Percentiles rank a stretch among this genome's conserved stretches.
These are phyloP conservation scores for Grifola frondosa DNA, from an alignment of 1,284 basidiomycete species.

Conservation along the genomic window DNA sequence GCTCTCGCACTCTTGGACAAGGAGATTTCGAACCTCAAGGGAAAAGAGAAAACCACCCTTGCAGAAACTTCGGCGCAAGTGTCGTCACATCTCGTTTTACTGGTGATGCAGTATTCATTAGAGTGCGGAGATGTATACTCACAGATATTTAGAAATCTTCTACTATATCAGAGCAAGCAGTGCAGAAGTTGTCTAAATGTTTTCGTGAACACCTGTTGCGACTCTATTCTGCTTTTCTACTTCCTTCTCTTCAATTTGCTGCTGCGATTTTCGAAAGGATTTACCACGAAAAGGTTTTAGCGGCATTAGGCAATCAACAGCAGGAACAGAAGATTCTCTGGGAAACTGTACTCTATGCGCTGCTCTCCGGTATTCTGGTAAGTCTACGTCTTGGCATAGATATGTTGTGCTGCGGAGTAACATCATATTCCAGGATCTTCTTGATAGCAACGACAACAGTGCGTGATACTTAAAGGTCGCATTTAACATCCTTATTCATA, in stretches of 20 bases:
- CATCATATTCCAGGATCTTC: constrained; percentile 22
- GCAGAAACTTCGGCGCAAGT: constrained; percentile 16
- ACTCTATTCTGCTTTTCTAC: constrained; percentile 26
- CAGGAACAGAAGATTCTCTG: constrained; percentile 25
- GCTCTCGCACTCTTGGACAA: no score
- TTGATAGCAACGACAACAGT: constrained; percentile 23
- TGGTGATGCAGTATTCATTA: constrained; percentile 20
- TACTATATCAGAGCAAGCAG: constrained; percentile 16
- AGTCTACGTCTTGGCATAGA: constrained; percentile 10
- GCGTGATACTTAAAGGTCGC: neutral
- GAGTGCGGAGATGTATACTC: neutral
- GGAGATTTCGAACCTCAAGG: no score
- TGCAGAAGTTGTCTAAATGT: constrained; percentile 20
- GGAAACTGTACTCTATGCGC: constrained; percentile 28
- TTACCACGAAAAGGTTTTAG: constrained; percentile 29
- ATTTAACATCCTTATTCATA: neutral
- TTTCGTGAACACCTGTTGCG: constrained; percentile 28
- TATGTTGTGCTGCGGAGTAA: neutral
- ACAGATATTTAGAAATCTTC: constrained; percentile 21
- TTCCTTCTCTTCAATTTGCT: constrained; percentile 27
- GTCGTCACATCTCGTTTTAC: constrained; percentile 24
- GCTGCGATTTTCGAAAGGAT: constrained; percentile 27
- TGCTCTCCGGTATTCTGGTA: constrained; percentile 36
- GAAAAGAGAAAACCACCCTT: no score
- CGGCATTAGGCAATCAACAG: constrained; percentile 17